Conservation (phyloP, 2,329 filamentous ascomycete genomes). For the Fusarium albidum region DNA sequence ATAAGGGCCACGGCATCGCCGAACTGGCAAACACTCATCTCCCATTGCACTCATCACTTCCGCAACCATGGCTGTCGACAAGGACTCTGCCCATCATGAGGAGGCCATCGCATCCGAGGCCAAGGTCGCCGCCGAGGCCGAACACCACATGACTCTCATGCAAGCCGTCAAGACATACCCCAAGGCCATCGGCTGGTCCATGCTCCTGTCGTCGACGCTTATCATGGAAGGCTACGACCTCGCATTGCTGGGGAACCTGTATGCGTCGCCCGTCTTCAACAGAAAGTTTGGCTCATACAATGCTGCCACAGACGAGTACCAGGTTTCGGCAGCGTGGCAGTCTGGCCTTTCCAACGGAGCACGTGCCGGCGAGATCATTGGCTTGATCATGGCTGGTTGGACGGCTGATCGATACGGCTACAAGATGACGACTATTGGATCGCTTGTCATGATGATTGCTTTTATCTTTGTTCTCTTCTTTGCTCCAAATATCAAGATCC, state of each 20-base stretch:
- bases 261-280: slow-evolving; percentile 55
- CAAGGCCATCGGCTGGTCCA: slow-evolving; percentile 58
- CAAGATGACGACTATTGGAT: slow-evolving; percentile 57
- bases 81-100: slow-evolving; percentile 38
- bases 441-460: slow-evolving; percentile 54
- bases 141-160: slow-evolving; percentile 52
- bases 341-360: slow-evolving; percentile 63
- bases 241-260: slow-evolving; percentile 58
- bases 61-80: slow-evolving; percentile 41
- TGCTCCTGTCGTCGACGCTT: slow-evolving; percentile 54
- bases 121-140: slow-evolving; percentile 50
- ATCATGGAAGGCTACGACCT: slow-evolving; percentile 63
- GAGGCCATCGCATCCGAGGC: slow-evolving; percentile 47
- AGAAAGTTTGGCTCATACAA: slow-evolving; percentile 54
- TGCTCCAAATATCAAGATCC: slow-evolving; percentile 53
- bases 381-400: slow-evolving; percentile 62
- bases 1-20: slow-evolving; percentile 8
- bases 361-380: slow-evolving; percentile 62
- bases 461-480: slow-evolving; percentile 66
- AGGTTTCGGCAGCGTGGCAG: slow-evolving; percentile 65
- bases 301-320: slow-evolving; percentile 48
- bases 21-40: too few species aligned
- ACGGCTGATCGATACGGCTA: slow-evolving; percentile 60
- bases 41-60: too few species aligned
- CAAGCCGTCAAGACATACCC: slow-evolving; percentile 53